Evolutionary conservation across 2,329 filamentous ascomycete genomes (phyloP).

Genomic region (Calonectria leucothoes): DNA sequence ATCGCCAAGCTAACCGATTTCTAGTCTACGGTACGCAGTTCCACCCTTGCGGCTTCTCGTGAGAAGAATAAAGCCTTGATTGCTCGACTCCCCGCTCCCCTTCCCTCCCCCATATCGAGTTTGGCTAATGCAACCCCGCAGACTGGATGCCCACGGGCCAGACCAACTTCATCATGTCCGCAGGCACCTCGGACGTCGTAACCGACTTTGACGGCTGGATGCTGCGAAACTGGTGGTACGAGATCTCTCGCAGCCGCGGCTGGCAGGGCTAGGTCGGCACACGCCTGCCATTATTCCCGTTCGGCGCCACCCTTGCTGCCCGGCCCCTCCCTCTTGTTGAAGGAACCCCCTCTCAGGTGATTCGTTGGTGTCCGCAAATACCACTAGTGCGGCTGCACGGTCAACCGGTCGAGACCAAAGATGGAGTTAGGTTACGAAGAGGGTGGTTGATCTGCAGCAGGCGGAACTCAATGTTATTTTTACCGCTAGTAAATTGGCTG

Average conservation of each 20-base stretch:
- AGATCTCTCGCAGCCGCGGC: constrained; percentile 44
- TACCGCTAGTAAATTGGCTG: neutral
- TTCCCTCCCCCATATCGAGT: neutral
- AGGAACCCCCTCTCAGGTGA: neutral
- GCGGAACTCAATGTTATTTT: neutral
- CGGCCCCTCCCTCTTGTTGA: neutral
- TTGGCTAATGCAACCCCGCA: neutral
- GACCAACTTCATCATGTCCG: constrained; percentile 58
- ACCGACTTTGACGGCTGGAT: constrained; percentile 64
- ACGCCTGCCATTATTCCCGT: neutral
- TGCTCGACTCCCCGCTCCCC: neutral
- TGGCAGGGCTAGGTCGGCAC: constrained; percentile 35
- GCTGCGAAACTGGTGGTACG: constrained; percentile 59
- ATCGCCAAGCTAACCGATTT: constrained; percentile 5
- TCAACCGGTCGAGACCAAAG: constrained; percentile 33
- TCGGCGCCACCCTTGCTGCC: neutral
- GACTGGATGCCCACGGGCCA: constrained; percentile 57
- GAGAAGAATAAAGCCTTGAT: neutral
- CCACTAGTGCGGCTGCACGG: constrained; percentile 39
- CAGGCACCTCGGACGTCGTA: constrained; percentile 53
- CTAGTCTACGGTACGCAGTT: constrained; percentile 30
- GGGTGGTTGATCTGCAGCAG: constrained; percentile 36
- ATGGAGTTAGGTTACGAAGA: constrained; percentile 31
- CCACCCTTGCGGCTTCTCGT: neutral
- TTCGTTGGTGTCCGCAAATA: constrained; percentile 8